Evolutionary conservation across 108 stramenopile genomes (phyloP), one percentile per base, ranked within the genome.

Genomic region (Schizochytrium sp.): DNA sequence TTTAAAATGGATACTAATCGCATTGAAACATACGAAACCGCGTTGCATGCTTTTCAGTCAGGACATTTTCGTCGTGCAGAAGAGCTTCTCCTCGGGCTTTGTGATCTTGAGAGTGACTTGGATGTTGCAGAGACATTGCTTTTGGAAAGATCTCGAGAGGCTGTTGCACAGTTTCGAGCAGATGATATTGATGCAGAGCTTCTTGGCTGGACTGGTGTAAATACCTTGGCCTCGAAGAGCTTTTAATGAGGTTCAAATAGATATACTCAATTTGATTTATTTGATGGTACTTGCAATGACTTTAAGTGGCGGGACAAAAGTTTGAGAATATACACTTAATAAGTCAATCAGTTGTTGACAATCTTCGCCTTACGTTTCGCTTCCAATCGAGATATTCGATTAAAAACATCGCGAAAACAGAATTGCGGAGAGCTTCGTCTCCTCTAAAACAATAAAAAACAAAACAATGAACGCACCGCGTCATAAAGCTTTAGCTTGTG

Each of bases 201-300:
- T 12, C 12, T 1, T 8, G 76, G 76, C 3, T 83, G 76, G 76
- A 83, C 76, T 5, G 76, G 76, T 53, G 76, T 83, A 47, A 83
- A 83, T 28, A 55, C 47, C 10, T 53, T 83, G 8, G 47, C 76
- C 1, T 49, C 76, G 2, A 83, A 83, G 76, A 55, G 50, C 10
- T 83, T 83, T 83, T 83, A 2, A 83, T 28, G 28, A 28, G 28
- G 28, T 28, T 28, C 28, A 28, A 28, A 28, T 28, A 28, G 28
- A 28, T 28, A 28, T 28, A 28, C 28, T 69, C 28, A 44, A n/a
- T 60, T 60, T 60, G 59, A n/a, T 60, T 60, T 60, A 2, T 60
- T 60, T 60, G 17, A n/a, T 60, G 28, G 28, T 60, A 15, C n/a
- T 60, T 17, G 28, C 1, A 60, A 60, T n/a, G 2, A 60, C 28